Conservation (phyloP, 208 protist species). For the Acanthamoeba quina region DNA sequence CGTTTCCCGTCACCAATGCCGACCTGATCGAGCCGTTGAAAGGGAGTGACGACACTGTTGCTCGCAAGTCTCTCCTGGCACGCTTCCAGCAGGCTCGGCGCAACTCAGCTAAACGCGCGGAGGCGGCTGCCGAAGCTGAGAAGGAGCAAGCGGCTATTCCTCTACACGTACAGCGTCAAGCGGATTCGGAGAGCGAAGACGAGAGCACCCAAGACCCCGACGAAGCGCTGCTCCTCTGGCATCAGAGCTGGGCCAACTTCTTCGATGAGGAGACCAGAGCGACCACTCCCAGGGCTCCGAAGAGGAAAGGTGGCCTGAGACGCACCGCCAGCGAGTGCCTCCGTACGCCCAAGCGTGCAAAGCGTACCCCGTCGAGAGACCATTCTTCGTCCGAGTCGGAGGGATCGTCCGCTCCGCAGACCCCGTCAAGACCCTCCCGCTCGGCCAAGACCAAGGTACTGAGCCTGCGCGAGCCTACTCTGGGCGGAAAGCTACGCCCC, state of each 20-base stretch:
- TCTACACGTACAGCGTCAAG: not conserved
- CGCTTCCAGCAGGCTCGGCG: not conserved
- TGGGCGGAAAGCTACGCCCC: not conserved
- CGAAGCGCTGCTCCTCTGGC: not conserved
- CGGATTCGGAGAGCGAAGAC: not conserved
- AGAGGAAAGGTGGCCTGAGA: not conserved
- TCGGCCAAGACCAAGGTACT: constrained; percentile 28
- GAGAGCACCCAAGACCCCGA: not conserved
- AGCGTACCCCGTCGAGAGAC: not conserved
- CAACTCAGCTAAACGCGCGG: not conserved
- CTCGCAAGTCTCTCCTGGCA: not conserved
- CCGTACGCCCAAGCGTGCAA: not conserved
- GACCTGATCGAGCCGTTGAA: constrained; percentile 12
- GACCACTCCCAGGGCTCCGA: not conserved
- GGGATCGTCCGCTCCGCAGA: not conserved
- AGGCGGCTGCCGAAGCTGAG: not conserved
- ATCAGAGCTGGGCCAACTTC: not conserved
- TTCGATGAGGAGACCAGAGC: not conserved
- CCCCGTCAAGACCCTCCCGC: not conserved
- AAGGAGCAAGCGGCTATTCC: not conserved
- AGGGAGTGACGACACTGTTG: not conserved
- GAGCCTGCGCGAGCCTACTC: not conserved
- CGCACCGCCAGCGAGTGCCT: not conserved
- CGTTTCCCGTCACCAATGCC: not conserved
- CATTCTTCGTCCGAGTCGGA: not conserved